These are phyloP conservation scores for Plasmodium blacklocki DNA, from an alignment of 169 alveolate genomes.

Conservation along the genomic window DNA sequence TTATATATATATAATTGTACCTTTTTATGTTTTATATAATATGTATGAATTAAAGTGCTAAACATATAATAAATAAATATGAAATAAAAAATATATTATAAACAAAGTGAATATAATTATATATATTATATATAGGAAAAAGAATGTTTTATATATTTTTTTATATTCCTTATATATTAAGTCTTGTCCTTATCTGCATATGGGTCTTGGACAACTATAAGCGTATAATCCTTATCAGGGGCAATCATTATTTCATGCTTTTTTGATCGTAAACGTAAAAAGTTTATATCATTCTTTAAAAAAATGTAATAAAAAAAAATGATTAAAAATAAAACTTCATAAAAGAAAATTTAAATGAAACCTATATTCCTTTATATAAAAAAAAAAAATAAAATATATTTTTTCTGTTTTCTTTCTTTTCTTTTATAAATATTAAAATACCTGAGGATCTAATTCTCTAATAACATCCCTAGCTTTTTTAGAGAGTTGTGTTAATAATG, in stretches of 20 bases:
- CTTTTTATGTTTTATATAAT: no score
- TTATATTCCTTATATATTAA: background rate
- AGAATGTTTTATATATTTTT: background rate
- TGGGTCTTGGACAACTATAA: constrained; percentile 94
- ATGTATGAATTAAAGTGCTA: no score
- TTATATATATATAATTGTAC: no score
- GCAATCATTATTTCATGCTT: constrained; percentile 96
- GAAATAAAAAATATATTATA: no score
- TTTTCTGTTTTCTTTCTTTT: background rate
- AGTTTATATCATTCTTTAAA: constrained; percentile 90
- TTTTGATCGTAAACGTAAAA: constrained; percentile 93
- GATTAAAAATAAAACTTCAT: background rate
- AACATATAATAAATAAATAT: no score
- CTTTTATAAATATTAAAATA: background rate
- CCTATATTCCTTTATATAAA: background rate
- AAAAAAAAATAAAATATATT: background rate
- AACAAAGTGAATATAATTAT: no score
- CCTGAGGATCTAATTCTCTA: constrained; percentile 88
- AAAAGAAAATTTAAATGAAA: background rate
- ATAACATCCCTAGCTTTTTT: constrained; percentile 89
- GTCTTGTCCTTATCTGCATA: constrained; percentile 85
- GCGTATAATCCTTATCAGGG: constrained; percentile 94
- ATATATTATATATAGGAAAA: no score
- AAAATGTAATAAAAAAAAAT: background rate
- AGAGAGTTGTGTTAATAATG: constrained; percentile 86